A percentile compares a stretch with the other conserved stretches of the same genome.
Conservation (phyloP, 257 asterid genomes). For the Pogostemon cablin region DNA sequence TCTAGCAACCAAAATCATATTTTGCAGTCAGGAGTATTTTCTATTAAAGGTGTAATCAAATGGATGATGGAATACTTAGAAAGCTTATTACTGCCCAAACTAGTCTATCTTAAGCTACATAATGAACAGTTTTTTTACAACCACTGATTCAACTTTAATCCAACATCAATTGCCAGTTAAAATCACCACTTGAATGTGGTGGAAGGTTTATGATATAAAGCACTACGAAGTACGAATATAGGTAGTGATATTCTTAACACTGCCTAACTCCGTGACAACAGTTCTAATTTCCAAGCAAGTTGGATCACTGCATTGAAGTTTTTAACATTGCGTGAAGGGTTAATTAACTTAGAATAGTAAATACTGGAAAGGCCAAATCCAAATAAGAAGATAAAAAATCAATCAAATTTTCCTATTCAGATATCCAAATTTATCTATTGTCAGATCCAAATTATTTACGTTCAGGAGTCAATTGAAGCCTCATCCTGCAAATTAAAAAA, state of each 20-base stretch:
- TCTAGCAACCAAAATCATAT: not conserved
- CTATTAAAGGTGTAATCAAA: not conserved
- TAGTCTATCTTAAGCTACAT: slow-evolving; percentile 14
- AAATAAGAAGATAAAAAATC: not conserved
- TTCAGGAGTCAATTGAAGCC: not conserved
- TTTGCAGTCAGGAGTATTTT: not conserved
- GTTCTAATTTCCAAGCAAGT: not conserved
- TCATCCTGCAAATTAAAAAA: slow-evolving; percentile 3
- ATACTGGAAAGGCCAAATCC: not conserved
- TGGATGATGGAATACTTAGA: not conserved
- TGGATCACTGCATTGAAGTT: not conserved
- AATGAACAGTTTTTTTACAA: not conserved
- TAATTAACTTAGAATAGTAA: not conserved
- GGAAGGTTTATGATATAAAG: not conserved
- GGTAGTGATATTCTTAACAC: not conserved
- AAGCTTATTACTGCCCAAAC: not conserved
- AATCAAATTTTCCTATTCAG: slow-evolving; percentile 1
- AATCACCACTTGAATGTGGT: not conserved
- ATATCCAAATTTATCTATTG: slow-evolving; percentile 1
- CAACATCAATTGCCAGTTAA: not conserved
- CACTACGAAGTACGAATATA: not conserved
- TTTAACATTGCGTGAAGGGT: not conserved
- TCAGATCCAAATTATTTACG: not conserved
- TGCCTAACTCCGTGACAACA: not conserved
- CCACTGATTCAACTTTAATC: not conserved